Conservation (phyloP, 441 rosid genomes). For the Corymbia calophylla region DNA sequence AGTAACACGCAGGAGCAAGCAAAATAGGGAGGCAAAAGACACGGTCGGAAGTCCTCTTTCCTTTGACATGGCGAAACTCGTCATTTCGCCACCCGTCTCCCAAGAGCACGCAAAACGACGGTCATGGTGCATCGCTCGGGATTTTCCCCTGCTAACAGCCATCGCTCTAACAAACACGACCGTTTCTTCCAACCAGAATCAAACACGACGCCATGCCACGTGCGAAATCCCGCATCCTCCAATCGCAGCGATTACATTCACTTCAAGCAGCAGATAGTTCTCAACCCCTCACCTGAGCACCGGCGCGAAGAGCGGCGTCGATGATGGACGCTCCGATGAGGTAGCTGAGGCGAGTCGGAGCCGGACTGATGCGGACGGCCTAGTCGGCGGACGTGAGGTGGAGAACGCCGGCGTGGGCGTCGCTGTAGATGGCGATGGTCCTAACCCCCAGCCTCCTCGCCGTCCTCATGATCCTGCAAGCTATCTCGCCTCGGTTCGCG, state of each 20-base stretch:
- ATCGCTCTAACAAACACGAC: too few species aligned
- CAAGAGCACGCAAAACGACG: too few species aligned
- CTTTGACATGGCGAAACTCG: too few species aligned
- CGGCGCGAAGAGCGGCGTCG: conserved; percentile 74
- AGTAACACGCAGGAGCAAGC: not conserved
- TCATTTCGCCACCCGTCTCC: too few species aligned
- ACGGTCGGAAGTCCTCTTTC: too few species aligned
- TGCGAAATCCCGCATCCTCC: too few species aligned
- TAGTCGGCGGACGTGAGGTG: conserved; percentile 76
- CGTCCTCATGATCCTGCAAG: conserved; percentile 79
- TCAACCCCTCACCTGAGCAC: conserved; percentile 51
- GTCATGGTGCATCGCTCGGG: too few species aligned
- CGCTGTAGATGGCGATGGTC: conserved; percentile 80
- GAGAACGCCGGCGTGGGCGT: conserved; percentile 66
- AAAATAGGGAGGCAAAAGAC: not conserved
- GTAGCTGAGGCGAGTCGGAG: conserved; percentile 78
- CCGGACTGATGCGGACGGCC: conserved; percentile 68
- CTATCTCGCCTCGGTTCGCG: conserved; percentile 60
- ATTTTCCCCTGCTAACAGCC: too few species aligned
- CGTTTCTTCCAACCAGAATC: too few species aligned
- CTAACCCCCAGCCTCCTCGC: conserved; percentile 69
- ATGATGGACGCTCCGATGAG: conserved; percentile 55
- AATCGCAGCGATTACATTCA: too few species aligned
- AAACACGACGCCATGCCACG: too few species aligned
- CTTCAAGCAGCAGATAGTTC: not conserved